Percentiles rank a stretch among this genome's conserved stretches.
These are phyloP conservation scores for Aspergillus pseudoterreus DNA, from an alignment of 2,329 filamentous ascomycete species.

Conservation along the genomic window DNA sequence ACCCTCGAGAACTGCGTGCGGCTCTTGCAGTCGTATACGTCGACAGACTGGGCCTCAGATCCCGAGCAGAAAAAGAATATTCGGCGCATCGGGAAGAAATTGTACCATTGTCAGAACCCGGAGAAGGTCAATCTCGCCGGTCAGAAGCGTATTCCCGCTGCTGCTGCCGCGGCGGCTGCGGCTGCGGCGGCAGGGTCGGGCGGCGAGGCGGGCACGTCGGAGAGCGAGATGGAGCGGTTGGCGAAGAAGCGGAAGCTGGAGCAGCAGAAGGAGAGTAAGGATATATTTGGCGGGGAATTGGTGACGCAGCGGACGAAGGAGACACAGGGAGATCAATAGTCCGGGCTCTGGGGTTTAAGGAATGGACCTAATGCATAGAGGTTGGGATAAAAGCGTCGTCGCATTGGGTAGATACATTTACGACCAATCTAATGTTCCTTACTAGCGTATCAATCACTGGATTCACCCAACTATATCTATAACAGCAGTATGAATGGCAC, in stretches of 20 bases:
- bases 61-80: slow-evolving; percentile 41
- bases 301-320: slow-evolving; percentile 31
- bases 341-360: no score
- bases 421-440: no score
- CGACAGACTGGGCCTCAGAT: slow-evolving; percentile 28
- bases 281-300: slow-evolving; percentile 38
- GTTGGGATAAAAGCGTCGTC: no score
- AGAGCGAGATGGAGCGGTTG: slow-evolving; percentile 34
- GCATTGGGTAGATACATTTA: no score
- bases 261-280: slow-evolving; percentile 18
- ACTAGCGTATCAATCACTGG: slow-evolving; percentile 5
- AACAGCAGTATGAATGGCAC: background rate
- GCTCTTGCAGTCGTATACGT: slow-evolving; percentile 38
- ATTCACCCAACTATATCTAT: background rate
- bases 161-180: slow-evolving; percentile 18
- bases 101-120: slow-evolving; percentile 47
- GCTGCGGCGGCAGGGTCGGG: slow-evolving; percentile 9
- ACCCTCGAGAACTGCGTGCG: slow-evolving; percentile 37
- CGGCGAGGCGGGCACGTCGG: slow-evolving; percentile 26
- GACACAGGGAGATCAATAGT: background rate
- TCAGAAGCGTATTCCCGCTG: slow-evolving; percentile 40
- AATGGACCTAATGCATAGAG: background rate
- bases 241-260: slow-evolving; percentile 41
- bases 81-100: slow-evolving; percentile 47
- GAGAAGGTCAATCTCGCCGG: slow-evolving; percentile 43